Evolutionary conservation across 2,329 filamentous ascomycete species (phyloP), one percentile per base, ranked within the genome.

Genomic region (Whalleya microplaca): DNA sequence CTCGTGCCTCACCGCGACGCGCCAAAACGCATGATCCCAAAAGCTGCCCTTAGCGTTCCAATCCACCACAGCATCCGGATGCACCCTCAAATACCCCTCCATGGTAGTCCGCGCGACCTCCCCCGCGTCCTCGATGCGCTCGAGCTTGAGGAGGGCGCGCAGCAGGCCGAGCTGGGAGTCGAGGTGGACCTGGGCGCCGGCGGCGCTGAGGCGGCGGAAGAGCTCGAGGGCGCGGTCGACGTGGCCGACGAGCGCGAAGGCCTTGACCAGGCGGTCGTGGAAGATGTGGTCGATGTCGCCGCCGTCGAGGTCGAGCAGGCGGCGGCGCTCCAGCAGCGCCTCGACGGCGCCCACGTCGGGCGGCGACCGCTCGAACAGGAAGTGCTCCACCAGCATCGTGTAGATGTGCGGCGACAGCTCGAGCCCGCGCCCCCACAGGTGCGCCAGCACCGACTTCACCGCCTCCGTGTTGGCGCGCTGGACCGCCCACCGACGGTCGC

Each of bases 351-450:
- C 71, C 27, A 90, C 74, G 63, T 89, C 80, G 0, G 87, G 85
- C 2, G 84, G 84, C 1, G 74, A 59, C 48, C 78, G 80, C 8
- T 77, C 66, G 68, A 93, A 88, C 32, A 37, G 8, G 69, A 87
- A 88, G 68, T 89, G 80, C 45, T 87, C 83, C 45, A 90, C 76
- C 19, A 95, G 81, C 66, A 88, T 89, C 21, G 90, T 93, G 75
- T 90, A 90, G 66, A 92, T 89, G 64, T 91, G 82, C 1, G 84
- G 73, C 3, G 83, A 83, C 2, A 85, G 79, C 46, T 79, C 69
- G 43, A 88, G 66, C 19, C 81, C 80, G 21, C 78, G 74, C 5
- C 67, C 64, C 48, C 75, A 74, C 80, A 95, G 89, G 70, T 88
- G 83, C 1, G 76, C 72, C 43, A 92, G 78, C 7, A 94, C 79